Base-by-base conservation (phyloP, 2,329 filamentous ascomycete species). In the Paecilomyces variotii region DNA sequence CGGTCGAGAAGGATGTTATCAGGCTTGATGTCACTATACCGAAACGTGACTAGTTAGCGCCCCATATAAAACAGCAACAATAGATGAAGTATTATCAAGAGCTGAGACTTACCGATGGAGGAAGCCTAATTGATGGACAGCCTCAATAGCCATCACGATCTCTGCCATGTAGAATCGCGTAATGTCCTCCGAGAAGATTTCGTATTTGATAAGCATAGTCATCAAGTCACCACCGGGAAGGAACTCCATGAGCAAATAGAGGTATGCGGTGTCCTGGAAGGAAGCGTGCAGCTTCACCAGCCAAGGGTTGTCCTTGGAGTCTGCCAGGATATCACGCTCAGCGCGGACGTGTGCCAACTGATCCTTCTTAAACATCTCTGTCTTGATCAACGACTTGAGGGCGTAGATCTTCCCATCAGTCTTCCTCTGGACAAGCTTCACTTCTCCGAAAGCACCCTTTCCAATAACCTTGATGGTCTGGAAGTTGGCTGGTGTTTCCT, bases 171-270 rank as follows among this genome's bases (percentile, higher is more conserved):
- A 99, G 77, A 99, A 99, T 19, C 94, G 87, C 30, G 94, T 99
- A 65, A 99, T 97, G 66, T 99, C 94, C 74, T 97, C 93, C 0
- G 91, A 96, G 75, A 99, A 99, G 74, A 99, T 97, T 74, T 99
- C 94, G 71, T 99, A 99, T 82, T 97, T 99, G 80, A 99, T 99
- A 66, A 99, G 82, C 94, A 99, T 99, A 2, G 94, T 99, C 94
- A 99, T 99, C 74, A 99, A 77, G 79, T 99, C 94, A 75, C 94
- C 94, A 75, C 94, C 94, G 6, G 94, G 94, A 74, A 99, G 83
- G 77, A 97, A 99, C 77, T 99, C 94, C 94, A 99, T 99, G 61
- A 99, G 82, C 87, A 99, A 94, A 80, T 99, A 99, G 35, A 99
- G 81, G 79, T 97, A 99, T 65, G 94, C 93, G 53, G 84, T 83